These are phyloP conservation scores for Anthoceros angustus DNA, from an alignment of 225 moss, liverwort and hornwort genomes.

Conservation along the genomic window DNA sequence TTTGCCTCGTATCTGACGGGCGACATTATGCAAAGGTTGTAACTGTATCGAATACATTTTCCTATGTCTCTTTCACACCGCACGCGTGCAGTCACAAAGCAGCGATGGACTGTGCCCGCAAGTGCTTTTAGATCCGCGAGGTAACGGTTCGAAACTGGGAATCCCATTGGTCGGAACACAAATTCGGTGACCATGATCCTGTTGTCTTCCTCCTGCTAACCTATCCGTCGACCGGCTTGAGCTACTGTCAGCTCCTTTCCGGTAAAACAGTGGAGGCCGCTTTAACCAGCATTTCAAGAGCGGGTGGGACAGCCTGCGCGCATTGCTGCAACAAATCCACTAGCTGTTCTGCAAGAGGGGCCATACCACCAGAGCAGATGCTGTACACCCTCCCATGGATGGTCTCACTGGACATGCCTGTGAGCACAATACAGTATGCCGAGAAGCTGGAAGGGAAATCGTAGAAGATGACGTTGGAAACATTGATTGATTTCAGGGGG, in stretches of 20 bases:
- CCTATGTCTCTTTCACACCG: no score
- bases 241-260: not conserved
- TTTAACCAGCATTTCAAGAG: constrained; percentile 61
- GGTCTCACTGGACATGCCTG: constrained; percentile 50
- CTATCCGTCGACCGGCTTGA: no score
- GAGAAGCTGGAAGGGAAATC: constrained; percentile 40
- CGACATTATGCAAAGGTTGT: no score
- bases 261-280: constrained; percentile 20
- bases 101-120: no score
- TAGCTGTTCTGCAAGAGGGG: constrained; percentile 40
- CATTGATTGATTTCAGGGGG: constrained; percentile 8
- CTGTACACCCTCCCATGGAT: constrained; percentile 49
- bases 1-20: no score
- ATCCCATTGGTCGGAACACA: no score
- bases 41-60: no score
- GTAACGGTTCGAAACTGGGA: no score
- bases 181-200: no score
- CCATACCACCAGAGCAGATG: constrained; percentile 68
- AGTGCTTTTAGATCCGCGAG: no score
- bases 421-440: constrained; percentile 30
- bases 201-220: no score
- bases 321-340: constrained; percentile 34
- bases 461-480: constrained; percentile 42
- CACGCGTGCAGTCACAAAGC: no score
- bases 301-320: constrained; percentile 46